Base-by-base conservation (phyloP, 2,329 filamentous ascomycete species). In the Nothophaeocryptopus gaeumannii region DNA sequence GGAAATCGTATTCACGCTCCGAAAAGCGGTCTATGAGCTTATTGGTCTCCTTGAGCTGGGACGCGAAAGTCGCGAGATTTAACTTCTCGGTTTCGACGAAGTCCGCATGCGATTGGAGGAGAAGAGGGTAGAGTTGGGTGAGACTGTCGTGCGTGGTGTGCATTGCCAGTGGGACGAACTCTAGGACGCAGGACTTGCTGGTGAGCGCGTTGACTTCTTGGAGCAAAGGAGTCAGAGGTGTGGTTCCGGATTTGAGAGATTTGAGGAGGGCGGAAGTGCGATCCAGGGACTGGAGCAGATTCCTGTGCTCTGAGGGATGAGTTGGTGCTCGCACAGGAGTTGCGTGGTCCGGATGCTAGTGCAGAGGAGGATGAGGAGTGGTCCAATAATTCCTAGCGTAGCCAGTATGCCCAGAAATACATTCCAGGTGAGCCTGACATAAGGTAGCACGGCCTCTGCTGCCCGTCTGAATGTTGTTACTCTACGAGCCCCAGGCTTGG, bases 161-260 rank as follows among this genome's bases (percentile, higher is more conserved):
- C 34, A 53, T 50, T 5, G 51, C 47, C 15, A 54, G 36, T 10
- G 45, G 45, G 16, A 56, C 13, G 14, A 51, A 51, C 8, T 49
- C 44, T 16, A 56, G 48, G 5, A 47, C 46, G 8, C 40, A 31
- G 8, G 45, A 43, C 3, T 50, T 39, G 8, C 40, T 20, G 9
- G 45, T 51, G 39, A 56, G 41, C n/a, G 42, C 37, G 20, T 14
- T 14, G 2, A 54, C 33, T 39, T 51, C 37, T 7, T 47, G 10
- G 3, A 54, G 20, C 12, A 39, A 36, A 5, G 43, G 41, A 14
- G 49, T 44, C 44, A 51, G 20, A 1, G 49, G 49, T 26, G 49
- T 51, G 7, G 29, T 47, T 16, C 32, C 39, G 1, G 15, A n/a
- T n/a, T 15, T 14, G 14, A 42, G 8, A 26, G 29, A 11, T 30